Evolutionary conservation across 2,329 filamentous ascomycete genomes (phyloP).

Genomic region (Clathrospora elynae): DNA sequence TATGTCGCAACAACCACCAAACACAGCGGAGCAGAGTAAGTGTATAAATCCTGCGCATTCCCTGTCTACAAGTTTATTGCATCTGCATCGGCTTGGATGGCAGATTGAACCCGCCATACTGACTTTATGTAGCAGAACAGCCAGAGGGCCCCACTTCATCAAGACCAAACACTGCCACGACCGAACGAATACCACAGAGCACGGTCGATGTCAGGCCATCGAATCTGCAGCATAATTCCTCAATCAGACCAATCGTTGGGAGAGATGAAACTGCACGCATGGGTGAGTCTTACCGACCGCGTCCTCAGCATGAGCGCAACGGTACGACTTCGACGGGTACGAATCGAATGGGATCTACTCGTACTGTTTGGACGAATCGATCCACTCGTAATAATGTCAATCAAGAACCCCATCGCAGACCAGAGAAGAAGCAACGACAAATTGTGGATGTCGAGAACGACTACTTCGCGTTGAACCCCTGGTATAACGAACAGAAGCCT

Average conservation of each 20-base stretch:
- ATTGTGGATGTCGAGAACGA: conserved; percentile 55
- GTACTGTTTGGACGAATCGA: conserved; percentile 17
- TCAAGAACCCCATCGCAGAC: conserved; percentile 19
- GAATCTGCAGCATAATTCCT: conserved; percentile 15
- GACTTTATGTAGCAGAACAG: conserved; percentile 2
- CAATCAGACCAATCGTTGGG: conserved; percentile 23
- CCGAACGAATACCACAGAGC: conserved; percentile 12
- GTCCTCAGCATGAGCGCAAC: conserved; percentile 12
- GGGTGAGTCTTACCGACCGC: conserved; percentile 3
- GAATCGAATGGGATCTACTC: conserved; percentile 20
- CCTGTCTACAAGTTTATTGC: not conserved
- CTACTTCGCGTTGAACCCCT: conserved; percentile 59
- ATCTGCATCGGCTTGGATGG: too few species aligned
- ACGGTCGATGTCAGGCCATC: conserved; percentile 13
- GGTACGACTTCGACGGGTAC: conserved; percentile 14
- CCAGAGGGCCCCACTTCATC: conserved; percentile 2
- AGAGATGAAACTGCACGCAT: conserved; percentile 20
- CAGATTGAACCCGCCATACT: not conserved
- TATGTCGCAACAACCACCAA: conserved; percentile 18
- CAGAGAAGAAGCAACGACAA: conserved; percentile 36
- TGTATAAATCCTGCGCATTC: not conserved
- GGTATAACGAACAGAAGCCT: conserved; percentile 59
- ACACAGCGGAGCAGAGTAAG: conserved; percentile 11
- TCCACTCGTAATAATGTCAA: conserved; percentile 18
- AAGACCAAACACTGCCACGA: conserved; percentile 6